These are phyloP conservation scores for Trametes versicolor DNA, from an alignment of 1,284 basidiomycete genomes.

Conservation along the genomic window DNA sequence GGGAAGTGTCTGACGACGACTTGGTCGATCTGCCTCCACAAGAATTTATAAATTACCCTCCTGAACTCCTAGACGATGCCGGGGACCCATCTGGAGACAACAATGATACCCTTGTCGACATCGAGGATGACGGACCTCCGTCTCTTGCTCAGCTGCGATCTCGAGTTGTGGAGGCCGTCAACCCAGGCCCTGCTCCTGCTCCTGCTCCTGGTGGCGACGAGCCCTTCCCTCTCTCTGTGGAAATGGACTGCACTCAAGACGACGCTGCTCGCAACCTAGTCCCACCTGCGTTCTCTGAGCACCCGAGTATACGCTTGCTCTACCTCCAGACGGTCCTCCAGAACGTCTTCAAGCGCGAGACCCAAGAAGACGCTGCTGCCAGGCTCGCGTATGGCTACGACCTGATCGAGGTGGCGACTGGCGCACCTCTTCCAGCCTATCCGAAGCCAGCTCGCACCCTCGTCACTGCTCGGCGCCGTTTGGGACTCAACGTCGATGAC, in stretches of 20 bases:
- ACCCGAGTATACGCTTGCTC: not conserved
- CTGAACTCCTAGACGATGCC: too few species aligned
- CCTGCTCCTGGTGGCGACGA: too few species aligned
- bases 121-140: too few species aligned
- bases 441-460: constrained; percentile 1
- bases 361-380: not conserved
- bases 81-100: too few species aligned
- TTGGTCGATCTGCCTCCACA: too few species aligned
- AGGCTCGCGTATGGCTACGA: not conserved
- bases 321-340: constrained; percentile 2
- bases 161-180: too few species aligned
- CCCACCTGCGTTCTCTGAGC: not conserved
- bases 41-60: too few species aligned
- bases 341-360: not conserved
- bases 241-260: not conserved
- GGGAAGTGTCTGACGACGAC: too few species aligned
- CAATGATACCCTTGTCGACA: too few species aligned
- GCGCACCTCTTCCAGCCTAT: not conserved
- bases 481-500: not conserved
- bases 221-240: too few species aligned
- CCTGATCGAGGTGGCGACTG: not conserved
- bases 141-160: too few species aligned
- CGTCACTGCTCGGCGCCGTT: not conserved
- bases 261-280: not conserved
- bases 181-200: not conserved